These are phyloP conservation scores for Marasmius tenuissimus DNA, from an alignment of 1,284 basidiomycete genomes.

Conservation along the genomic window DNA sequence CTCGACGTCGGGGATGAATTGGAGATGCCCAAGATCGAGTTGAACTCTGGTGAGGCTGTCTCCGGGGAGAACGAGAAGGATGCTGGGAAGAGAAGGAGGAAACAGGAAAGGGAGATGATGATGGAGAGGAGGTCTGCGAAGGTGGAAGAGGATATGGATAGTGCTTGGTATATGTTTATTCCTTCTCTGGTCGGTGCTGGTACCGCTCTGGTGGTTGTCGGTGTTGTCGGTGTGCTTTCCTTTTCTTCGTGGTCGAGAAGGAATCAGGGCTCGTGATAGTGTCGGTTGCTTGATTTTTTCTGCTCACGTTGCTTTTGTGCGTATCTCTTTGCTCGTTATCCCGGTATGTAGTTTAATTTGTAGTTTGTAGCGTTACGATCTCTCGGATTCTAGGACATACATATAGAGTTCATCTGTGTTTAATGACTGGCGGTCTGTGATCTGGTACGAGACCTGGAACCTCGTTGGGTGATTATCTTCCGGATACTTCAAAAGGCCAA, in stretches of 20 bases:
- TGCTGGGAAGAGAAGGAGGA: conserved; percentile 46
- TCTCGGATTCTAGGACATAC: too few relatives aligned
- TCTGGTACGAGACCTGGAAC: too few relatives aligned
- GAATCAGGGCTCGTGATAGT: conserved; percentile 47
- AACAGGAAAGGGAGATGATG: conserved; percentile 46
- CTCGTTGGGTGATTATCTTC: too few relatives aligned
- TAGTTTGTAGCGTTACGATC: too few relatives aligned
- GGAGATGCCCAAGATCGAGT: conserved; percentile 63
- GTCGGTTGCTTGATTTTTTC: background rate
- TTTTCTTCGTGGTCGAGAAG: conserved; percentile 73
- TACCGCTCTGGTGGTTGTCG: conserved; percentile 74
- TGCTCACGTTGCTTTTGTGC: too few relatives aligned
- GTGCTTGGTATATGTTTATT: conserved; percentile 67
- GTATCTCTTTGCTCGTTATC: too few relatives aligned
- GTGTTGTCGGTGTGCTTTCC: conserved; percentile 70
- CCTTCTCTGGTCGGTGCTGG: conserved; percentile 77
- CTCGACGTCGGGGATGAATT: conserved; percentile 39
- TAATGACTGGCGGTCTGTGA: too few relatives aligned
- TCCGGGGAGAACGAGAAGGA: conserved; percentile 8
- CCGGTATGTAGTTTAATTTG: too few relatives aligned
- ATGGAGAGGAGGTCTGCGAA: conserved; percentile 43
- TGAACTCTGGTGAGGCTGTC: conserved; percentile 23
- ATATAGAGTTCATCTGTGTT: too few relatives aligned
- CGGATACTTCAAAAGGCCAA: too few relatives aligned
- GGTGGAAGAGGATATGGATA: conserved; percentile 55